Evolutionary conservation across 768 basidiomycete species (phyloP), one percentile per base, ranked within the genome.

Genomic region (Austroboletus eburneus): DNA sequence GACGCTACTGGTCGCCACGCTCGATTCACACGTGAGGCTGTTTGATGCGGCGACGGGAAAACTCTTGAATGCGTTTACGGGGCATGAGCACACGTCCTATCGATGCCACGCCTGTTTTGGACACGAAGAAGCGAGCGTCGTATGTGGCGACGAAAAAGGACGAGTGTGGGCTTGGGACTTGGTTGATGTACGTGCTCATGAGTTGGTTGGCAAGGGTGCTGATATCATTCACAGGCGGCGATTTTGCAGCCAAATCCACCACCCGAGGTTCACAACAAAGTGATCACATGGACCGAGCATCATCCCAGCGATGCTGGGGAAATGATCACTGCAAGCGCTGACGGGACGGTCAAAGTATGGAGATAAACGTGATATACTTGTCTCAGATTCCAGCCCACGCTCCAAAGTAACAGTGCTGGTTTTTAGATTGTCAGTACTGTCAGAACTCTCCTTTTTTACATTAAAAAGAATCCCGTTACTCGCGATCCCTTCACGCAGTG

Each of bases 291-390:
- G 91, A 83, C 89, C 2, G 91, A 94, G 68, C 82, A 91, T 56
- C 89, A 94, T 67, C 92, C 91, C 8, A 77, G 72, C 18, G 85
- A 91, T 45, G 74, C 79, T 6, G 80, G 80, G 16, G 91, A 96
- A 64, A 78, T 96, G 78, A 68, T 93, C 36, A 94, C 92, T 3
- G 83, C 91, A 1, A 90, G 91, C 57, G 86, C 88, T 17, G 94
- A 97, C 63, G 93, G 94, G n/a, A 86, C 84, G 8, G 86, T 87
- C 46, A 95, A 93, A 65, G 81, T 97, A 14, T 97, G 94, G 94
- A 73, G 77, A 55, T 69, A 78, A 52, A 69, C 77, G 32, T 62
- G 24, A 59, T 23, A n/a, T n/a, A n/a, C n/a, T n/a, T n/a, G n/a
- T n/a, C n/a, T n/a, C n/a, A n/a, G n/a, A n/a, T n/a, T n/a, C n/a